Base-by-base conservation (phyloP, 352 stramenopile species). In the Pythium phragmiticola region DNA sequence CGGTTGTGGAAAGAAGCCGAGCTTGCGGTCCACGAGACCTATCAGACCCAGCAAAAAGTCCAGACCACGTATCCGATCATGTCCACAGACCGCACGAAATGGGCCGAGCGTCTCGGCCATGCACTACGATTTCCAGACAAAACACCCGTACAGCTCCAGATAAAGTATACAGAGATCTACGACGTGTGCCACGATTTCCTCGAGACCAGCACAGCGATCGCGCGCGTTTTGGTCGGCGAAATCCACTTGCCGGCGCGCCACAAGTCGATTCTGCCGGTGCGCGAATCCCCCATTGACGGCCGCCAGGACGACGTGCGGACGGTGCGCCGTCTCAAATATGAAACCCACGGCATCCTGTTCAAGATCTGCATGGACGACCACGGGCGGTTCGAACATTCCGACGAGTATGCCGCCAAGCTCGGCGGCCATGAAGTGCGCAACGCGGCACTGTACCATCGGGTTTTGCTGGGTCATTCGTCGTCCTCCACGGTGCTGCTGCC, bases 141-240 rank as follows among this genome's bases (percentile, higher is more conserved):
- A 0, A 58, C 76, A 12, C 39, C 64, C 5, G 46, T 76, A 9
- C 69, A 88, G 54, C 73, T 88, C 16, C 72, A 90, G 64, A 63
- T 69, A 7, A 96, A 96, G 50, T 97, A 97, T 68, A 83, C 77
- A 3, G 86, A 97, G 62, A 69, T 97, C 3, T 55, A 85, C 46
- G 82, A 89, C 36, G 76, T 97, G 17, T 96, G 84, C 45, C 80
- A 96, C 37, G 90, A 97, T 64, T 98, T 98, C 56, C 61, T 97
- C 3, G 78, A 91, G 36, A 88, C 78, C 7, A 84, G 86, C 11
- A 81, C 55, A 16, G 68, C 87, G 0, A 75, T 92, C 11, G 90
- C 89, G 0, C 59, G 82, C 13, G 84, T 92, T 2, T 71, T 98
- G 9, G 73, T 97, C 11, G 77, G 92, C 7, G 92, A 98, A 58